Percentiles rank a stretch among this genome's conserved stretches.
Conservation (phyloP, 257 asterid species). For the Ehretia macrophylla region DNA sequence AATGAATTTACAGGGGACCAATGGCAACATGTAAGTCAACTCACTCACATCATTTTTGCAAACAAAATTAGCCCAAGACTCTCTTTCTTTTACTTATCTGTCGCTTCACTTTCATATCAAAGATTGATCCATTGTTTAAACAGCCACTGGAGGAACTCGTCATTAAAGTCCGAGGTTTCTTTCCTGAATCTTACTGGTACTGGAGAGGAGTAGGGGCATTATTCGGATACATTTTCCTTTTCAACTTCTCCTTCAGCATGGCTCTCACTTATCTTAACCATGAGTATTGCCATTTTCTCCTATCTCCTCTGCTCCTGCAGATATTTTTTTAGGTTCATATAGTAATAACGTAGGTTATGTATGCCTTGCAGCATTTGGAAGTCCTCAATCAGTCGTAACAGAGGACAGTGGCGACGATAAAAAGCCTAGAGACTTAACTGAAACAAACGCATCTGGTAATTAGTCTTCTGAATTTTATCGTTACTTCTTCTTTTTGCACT, state of each 20-base stretch:
- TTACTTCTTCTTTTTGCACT: too few relatives aligned
- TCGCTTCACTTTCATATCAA: too few relatives aligned
- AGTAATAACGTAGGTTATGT: background rate
- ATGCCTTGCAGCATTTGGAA: conserved; percentile 48
- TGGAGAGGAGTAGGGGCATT: conserved; percentile 42
- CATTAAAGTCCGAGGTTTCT: conserved; percentile 28
- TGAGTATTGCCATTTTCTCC: conserved; percentile 31
- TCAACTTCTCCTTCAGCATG: conserved; percentile 23
- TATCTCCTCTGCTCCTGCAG: too few relatives aligned
- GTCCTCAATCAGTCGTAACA: conserved; percentile 37
- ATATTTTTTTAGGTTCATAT: conserved; percentile 5
- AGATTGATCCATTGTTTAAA: conserved; percentile 16
- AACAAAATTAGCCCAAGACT: background rate
- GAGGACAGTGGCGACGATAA: conserved; percentile 29
- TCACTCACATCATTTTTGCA: background rate
- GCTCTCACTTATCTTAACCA: conserved; percentile 46
- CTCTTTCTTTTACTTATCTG: background rate
- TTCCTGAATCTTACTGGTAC: conserved; percentile 33
- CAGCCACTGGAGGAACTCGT: conserved; percentile 22
- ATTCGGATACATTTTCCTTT: conserved; percentile 21
- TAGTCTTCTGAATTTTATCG: background rate
- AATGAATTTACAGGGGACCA: conserved; percentile 61
- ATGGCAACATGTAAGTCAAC: conserved; percentile 50
- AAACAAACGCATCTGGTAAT: conserved; percentile 3
- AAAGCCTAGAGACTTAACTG: conserved; percentile 4